Conservation (phyloP, 2,329 filamentous ascomycete species). For the Emmonsiellopsis sp. region DNA sequence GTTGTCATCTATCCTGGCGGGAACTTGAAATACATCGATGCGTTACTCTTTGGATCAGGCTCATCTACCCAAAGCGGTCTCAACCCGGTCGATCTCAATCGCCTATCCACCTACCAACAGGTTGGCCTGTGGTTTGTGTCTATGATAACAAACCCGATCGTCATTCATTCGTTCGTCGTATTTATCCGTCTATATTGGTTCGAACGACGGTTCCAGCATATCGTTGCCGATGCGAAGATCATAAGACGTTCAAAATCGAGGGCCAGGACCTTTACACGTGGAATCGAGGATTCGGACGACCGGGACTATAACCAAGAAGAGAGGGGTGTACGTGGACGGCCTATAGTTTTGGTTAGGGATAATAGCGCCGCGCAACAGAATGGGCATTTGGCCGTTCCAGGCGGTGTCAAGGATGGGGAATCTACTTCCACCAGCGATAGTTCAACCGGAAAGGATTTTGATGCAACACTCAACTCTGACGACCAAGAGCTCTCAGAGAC, state of each 20-base stretch:
- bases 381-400: slow-evolving; percentile 12
- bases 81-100: slow-evolving; percentile 64
- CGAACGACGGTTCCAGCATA: slow-evolving; percentile 83
- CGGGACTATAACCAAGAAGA: slow-evolving; percentile 24
- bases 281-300: slow-evolving; percentile 31
- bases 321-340: slow-evolving; percentile 26
- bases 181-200: slow-evolving; percentile 96
- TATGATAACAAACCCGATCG: slow-evolving; percentile 72
- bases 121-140: slow-evolving; percentile 61
- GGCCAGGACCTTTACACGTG: slow-evolving; percentile 40
- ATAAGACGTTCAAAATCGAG: slow-evolving; percentile 56
- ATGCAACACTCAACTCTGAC: not conserved
- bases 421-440: slow-evolving; percentile 16
- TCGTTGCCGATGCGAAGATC: slow-evolving; percentile 62
- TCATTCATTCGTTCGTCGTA: slow-evolving; percentile 76
- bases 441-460: not conserved
- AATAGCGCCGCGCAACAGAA: slow-evolving; percentile 22
- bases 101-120: slow-evolving; percentile 62
- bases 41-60: slow-evolving; percentile 78
- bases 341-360: slow-evolving; percentile 28
- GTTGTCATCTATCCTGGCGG: slow-evolving; percentile 62
- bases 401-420: slow-evolving; percentile 12
- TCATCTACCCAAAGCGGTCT: slow-evolving; percentile 85
- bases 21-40: slow-evolving; percentile 68
- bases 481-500: slow-evolving; percentile 3